Percentiles rank a stretch among this genome's conserved stretches.
These are phyloP conservation scores for Tubosaeta sp. DNA, from an alignment of 768 basidiomycete species.

Conservation along the genomic window DNA sequence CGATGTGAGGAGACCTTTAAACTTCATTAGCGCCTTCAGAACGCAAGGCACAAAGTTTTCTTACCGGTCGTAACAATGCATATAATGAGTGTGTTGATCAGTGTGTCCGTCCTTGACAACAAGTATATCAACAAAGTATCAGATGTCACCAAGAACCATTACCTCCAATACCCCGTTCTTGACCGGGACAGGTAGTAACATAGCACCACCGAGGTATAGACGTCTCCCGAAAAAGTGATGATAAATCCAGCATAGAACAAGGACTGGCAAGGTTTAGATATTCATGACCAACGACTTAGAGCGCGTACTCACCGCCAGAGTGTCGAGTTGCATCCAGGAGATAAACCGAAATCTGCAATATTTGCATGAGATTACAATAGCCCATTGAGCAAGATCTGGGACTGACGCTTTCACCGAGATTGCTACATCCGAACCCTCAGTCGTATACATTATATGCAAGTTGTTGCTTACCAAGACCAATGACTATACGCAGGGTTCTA, in stretches of 20 bases:
- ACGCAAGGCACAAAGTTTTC: slow-evolving; percentile 7
- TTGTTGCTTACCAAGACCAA: not conserved
- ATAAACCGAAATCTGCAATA: not conserved
- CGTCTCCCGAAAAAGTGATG: slow-evolving; percentile 45
- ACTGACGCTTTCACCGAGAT: not conserved
- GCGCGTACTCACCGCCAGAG: not conserved
- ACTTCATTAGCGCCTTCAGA: not conserved
- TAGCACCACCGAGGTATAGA: slow-evolving; percentile 46
- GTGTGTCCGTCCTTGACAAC: slow-evolving; percentile 44
- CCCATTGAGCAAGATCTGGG: too few relatives aligned
- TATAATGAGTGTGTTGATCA: slow-evolving; percentile 44
- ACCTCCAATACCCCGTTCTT: slow-evolving; percentile 51
- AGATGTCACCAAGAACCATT: not conserved
- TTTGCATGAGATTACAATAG: not conserved
- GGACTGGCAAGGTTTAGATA: slow-evolving; percentile 29
- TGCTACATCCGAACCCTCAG: not conserved
- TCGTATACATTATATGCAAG: not conserved
- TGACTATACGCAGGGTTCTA: not conserved
- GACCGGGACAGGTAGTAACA: slow-evolving; percentile 46
- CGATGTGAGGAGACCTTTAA: slow-evolving; percentile 38
- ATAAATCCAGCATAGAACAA: slow-evolving; percentile 52
- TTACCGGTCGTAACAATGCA: slow-evolving; percentile 56
- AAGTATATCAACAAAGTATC: too few relatives aligned
- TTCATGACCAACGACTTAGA: not conserved
- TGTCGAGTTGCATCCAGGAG: not conserved